Base-by-base conservation (phyloP, 228 moss, liverwort and hornwort species). In the Sphagnum fallax region DNA sequence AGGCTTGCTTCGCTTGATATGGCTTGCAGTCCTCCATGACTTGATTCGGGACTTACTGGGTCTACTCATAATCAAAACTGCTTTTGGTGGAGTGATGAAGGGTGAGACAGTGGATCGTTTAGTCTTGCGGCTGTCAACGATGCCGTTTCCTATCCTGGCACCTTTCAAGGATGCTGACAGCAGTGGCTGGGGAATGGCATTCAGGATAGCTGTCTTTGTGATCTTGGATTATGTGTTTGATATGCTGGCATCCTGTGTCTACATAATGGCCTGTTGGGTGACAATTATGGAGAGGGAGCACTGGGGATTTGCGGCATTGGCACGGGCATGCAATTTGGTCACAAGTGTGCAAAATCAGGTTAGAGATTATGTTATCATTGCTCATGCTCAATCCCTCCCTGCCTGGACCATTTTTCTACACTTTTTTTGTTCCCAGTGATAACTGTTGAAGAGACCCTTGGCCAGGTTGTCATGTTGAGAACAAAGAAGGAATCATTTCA, bases 251-350 rank as follows among this genome's bases (percentile, higher is more conserved):
- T 79, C 85, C 15, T 85, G 79, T 67, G 65, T 85, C 66, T 85
- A 85, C 47, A 72, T 82, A 48, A 79, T 85, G 72, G 85, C 85
- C 16, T 85, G 85, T 71, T 85, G 85, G 85, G 82, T 79, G 68
- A 85, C 85, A 58, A 85, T 85, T 62, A 82, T 85, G 85, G 82
- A 85, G 68, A 74, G 82, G 51, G 74, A 75, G 52, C 79, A 82
- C 64, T 82, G 85, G 85, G 85, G 85, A 5, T 82, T 85, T 75
- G 70, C 85, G 76, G 85, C 85, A 12, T 72, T 85, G 15, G 76
- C 82, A 6, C 82, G 85, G 50, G 85, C 75, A 32, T 85, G 85
- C 81, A 85, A 70, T 32, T 71, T 82, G 73, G 61, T 85, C 48
- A 79, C 79, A 52, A 62, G 74, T 62, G 75, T 85, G 82, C 79